Conservation (phyloP, 2,329 filamentous ascomycete genomes). For the Ophiostoma piceae region DNA sequence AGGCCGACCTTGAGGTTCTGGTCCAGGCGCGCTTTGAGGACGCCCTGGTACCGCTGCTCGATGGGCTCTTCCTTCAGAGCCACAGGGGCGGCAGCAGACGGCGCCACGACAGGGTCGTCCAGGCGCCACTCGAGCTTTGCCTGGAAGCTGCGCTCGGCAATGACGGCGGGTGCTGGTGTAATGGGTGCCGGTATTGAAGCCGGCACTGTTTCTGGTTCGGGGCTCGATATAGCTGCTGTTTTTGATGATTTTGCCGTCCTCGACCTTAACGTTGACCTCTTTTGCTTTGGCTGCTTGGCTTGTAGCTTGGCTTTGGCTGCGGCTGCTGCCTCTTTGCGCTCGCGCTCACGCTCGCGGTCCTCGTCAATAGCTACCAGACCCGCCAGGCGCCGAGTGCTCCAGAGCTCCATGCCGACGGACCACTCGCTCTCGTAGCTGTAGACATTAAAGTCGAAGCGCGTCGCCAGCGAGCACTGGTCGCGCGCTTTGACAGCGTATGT, state of each 20-base stretch:
- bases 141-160: constrained; percentile 39
- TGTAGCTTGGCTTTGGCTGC: not conserved
- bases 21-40: constrained; percentile 84
- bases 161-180: not conserved
- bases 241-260: not conserved
- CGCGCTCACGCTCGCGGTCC: constrained; percentile 14
- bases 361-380: constrained; percentile 36
- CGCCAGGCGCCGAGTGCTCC: constrained; percentile 59
- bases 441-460: constrained; percentile 92
- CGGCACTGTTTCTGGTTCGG: not conserved
- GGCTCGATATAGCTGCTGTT: not conserved
- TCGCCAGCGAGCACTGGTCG: constrained; percentile 75
- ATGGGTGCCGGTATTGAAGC: not conserved
- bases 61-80: constrained; percentile 26
- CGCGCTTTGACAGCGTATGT: constrained; percentile 90
- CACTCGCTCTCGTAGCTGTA: constrained; percentile 97
- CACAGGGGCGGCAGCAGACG: constrained; percentile 28
- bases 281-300: constrained; percentile 6
- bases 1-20: constrained; percentile 81
- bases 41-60: constrained; percentile 69
- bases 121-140: constrained; percentile 48
- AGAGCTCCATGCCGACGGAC: constrained; percentile 86
- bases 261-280: not conserved
- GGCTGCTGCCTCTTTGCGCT: not conserved
- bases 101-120: constrained; percentile 32